A percentile compares a stretch with the other conserved stretches of the same genome.
phyloP scores from a whole-genome alignment of 2,329 filamentous ascomycete species.

The Drechslerella coelobrocha region DNA sequence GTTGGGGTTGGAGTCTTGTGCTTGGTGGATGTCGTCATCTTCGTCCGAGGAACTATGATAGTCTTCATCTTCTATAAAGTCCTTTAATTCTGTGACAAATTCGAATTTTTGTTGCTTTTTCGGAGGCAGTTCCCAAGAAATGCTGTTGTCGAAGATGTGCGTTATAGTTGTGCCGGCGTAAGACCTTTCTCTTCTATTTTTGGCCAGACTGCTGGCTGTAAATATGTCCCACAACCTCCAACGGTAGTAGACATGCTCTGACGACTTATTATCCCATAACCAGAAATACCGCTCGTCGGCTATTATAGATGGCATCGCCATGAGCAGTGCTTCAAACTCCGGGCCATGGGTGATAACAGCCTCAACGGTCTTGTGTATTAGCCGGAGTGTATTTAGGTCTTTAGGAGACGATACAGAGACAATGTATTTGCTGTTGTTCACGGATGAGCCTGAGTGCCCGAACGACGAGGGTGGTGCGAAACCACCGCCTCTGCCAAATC shows the following conservation, averaged over 20 bases:
- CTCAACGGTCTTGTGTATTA: conserved; percentile 89
- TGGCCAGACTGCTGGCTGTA: conserved; percentile 38
- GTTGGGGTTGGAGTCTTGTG: conserved; percentile 53
- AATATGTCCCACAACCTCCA: conserved; percentile 88
- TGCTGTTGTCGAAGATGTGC: conserved; percentile 74
- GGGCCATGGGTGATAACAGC: conserved; percentile 78
- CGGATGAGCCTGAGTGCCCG: conserved; percentile 57
- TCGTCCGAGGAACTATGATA: conserved; percentile 90
- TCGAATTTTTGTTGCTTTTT: conserved; percentile 78
- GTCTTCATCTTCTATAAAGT: conserved; percentile 82
- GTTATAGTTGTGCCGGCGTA: conserved; percentile 50
- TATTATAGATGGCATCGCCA: conserved; percentile 84
- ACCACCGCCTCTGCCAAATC: conserved; percentile 66
- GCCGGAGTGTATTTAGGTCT: conserved; percentile 77
- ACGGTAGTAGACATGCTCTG: conserved; percentile 86
- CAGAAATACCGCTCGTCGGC: conserved; percentile 90
- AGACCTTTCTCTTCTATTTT: conserved; percentile 34
- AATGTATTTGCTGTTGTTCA: conserved; percentile 59
- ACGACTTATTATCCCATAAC: conserved; percentile 84
- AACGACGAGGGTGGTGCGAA: conserved; percentile 82
- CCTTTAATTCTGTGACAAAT: conserved; percentile 75
- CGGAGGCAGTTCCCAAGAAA: conserved; percentile 71
- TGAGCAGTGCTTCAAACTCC: conserved; percentile 89
- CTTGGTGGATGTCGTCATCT: conserved; percentile 65
- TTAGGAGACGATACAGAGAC: conserved; percentile 77